A percentile compares a stretch with the other conserved stretches of the same genome.
phyloP scores from a whole-genome alignment of 73 alveolate species.

The Symbiodinium pilosum region DNA sequence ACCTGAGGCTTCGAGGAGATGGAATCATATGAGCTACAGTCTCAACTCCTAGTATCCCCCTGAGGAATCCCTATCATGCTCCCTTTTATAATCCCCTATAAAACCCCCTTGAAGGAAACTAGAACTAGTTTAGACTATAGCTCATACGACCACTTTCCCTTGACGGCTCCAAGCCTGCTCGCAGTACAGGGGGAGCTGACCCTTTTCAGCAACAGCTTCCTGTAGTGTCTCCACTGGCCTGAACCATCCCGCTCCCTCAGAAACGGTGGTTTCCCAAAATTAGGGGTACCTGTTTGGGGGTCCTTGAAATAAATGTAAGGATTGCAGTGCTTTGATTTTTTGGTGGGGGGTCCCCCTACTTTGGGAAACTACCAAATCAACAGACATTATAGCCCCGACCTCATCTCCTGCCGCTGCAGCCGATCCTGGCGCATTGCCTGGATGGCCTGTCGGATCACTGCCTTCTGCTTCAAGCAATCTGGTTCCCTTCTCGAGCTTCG shows the following conservation, averaged over 20 bases:
- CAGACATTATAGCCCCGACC: not conserved
- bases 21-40: no score
- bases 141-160: no score
- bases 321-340: not conserved
- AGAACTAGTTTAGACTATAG: no score
- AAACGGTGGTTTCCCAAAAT: no score
- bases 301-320: no score
- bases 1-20: not conserved
- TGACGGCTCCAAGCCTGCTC: conserved; percentile 14
- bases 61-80: no score
- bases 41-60: no score
- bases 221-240: conserved; percentile 12
- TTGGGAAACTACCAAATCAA: no score
- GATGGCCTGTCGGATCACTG: conserved; percentile 23
- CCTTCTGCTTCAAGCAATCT: not conserved
- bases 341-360: no score
- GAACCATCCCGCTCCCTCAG: no score
- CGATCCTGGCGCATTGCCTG: conserved; percentile 11
- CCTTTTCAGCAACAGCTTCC: conserved; percentile 8
- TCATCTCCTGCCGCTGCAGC: not conserved
- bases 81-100: no score
- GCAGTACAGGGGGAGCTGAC: conserved; percentile 10
- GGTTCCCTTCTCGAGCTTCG: not conserved
- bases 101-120: no score
- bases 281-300: not conserved